Conservation (phyloP, 169 alveolate species). For the Plasmodium adleri region DNA sequence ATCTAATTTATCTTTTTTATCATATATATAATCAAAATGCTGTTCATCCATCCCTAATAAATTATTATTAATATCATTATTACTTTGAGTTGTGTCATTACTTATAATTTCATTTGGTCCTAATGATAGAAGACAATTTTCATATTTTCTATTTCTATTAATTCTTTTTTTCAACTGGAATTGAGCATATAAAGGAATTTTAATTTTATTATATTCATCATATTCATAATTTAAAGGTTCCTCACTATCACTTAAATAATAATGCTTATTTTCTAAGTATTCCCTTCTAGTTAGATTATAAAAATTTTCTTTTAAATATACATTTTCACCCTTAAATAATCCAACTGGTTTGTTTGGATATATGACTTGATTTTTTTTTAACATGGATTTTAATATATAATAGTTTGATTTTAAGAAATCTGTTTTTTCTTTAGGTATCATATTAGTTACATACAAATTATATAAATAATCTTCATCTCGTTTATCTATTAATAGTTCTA, state of each 20-base stretch:
- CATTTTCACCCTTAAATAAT: slow-evolving; percentile 68
- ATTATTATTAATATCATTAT: neutral
- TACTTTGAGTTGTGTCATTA: slow-evolving; percentile 3
- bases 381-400: slow-evolving; percentile 42
- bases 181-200: slow-evolving; percentile 53
- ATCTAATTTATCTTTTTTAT: slow-evolving; percentile 23
- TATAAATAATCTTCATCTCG: slow-evolving; percentile 61
- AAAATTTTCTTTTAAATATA: slow-evolving; percentile 48
- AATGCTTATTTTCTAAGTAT: slow-evolving; percentile 47
- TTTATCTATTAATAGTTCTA: slow-evolving; percentile 46
- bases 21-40: slow-evolving; percentile 44
- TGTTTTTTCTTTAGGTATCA: slow-evolving; percentile 64
- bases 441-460: slow-evolving; percentile 35
- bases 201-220: slow-evolving; percentile 26
- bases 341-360: slow-evolving; percentile 64
- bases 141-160: neutral
- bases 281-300: slow-evolving; percentile 50
- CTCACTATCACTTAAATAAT: slow-evolving; percentile 60
- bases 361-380: slow-evolving; percentile 66
- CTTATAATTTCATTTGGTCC: neutral
- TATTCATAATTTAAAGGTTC: slow-evolving; percentile 36
- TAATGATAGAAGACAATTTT: neutral
- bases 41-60: neutral
- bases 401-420: slow-evolving; percentile 48
- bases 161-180: slow-evolving; percentile 31